Evolutionary conservation across 1,139 yeast genomes (phyloP), one percentile per base, ranked within the genome.

Genomic region (Petasospora fabianii): DNA sequence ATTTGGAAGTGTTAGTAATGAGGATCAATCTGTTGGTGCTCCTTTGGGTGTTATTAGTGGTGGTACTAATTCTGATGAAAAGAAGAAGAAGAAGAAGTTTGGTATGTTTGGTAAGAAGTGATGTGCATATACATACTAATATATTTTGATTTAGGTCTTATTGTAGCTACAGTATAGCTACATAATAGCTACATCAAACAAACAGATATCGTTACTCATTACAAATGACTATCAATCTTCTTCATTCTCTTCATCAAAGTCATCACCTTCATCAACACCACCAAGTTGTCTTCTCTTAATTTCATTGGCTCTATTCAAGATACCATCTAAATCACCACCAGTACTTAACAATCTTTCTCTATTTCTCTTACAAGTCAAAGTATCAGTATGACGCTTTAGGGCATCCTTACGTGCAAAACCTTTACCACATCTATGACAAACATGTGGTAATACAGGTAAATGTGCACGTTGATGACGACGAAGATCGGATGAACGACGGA

Each of bases 371-470:
- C 88, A 84, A 1, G 88, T 83, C 43, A 80, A 66, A 0, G 90
- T 84, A 37, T 81, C 84, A 49, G 69, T 69, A 60, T 80, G 92
- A 50, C 92, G 66, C 57, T 81, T 83, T 49, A 84, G 65, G 0
- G 94, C 92, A 60, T 84, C 94, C 55, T 82, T 82, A 33, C 94
- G 63, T 3, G 92, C 92, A 67, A 84, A 84, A 0, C 92, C 90
- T 55, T 83, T 84, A 27, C 85, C 86, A 63, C 94, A 84, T 21
- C 68, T 63, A 11, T 79, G 76, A 60, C 94, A 84, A 36, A 82
- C 77, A 54, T 84, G 80, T 1, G 87, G 84, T 5, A 58, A 39
- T 6, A 58, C 57, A 7, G 69, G 62, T 35, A 75, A 59, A 56
- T 75, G 81, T 40, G 76, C 80, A 43, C 75, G 71, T 49, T 77